These are phyloP conservation scores for Dendrobium nobile DNA, from an alignment of 106 monocot genomes.

Conservation along the genomic window DNA sequence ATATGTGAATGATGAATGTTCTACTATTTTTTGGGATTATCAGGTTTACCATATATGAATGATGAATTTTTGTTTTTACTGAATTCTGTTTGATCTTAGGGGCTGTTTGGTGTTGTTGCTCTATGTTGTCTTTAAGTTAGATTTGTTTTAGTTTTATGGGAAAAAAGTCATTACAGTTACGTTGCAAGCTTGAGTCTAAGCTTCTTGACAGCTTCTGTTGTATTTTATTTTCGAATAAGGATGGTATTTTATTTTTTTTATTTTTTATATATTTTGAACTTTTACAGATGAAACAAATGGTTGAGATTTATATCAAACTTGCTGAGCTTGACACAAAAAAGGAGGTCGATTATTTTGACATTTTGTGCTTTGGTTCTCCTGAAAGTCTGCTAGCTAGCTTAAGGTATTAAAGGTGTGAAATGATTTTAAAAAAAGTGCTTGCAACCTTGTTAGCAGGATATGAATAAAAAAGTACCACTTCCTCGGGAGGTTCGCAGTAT, in stretches of 20 bases:
- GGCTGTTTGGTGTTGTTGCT: too few species aligned
- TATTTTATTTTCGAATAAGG: neutral
- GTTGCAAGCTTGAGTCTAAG: too few species aligned
- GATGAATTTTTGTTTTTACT: too few species aligned
- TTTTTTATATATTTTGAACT: neutral
- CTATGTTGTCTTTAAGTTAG: too few species aligned
- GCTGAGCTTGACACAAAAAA: slow-evolving; percentile 96
- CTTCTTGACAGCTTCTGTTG: neutral
- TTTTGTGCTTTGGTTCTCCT: slow-evolving; percentile 2
- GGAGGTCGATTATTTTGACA: slow-evolving; percentile 44
- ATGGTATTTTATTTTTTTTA: neutral
- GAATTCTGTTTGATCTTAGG: too few species aligned
- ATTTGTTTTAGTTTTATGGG: too few species aligned
- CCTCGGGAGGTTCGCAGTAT: slow-evolving; percentile 86
- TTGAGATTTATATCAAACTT: slow-evolving; percentile 94
- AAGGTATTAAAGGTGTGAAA: neutral
- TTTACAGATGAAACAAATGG: slow-evolving; percentile 92
- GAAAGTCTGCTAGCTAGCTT: neutral
- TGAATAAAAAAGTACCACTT: slow-evolving; percentile 72
- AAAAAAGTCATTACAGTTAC: too few species aligned
- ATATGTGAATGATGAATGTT: too few species aligned
- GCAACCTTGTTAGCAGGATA: slow-evolving; percentile 50
- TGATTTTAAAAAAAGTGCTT: neutral
- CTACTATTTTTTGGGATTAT: too few species aligned
- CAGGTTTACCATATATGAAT: too few species aligned